Evolutionary conservation across 2,329 filamentous ascomycete species (phyloP), one percentile per base, ranked within the genome.

Genomic region (Amylocarpus encephaloides): DNA sequence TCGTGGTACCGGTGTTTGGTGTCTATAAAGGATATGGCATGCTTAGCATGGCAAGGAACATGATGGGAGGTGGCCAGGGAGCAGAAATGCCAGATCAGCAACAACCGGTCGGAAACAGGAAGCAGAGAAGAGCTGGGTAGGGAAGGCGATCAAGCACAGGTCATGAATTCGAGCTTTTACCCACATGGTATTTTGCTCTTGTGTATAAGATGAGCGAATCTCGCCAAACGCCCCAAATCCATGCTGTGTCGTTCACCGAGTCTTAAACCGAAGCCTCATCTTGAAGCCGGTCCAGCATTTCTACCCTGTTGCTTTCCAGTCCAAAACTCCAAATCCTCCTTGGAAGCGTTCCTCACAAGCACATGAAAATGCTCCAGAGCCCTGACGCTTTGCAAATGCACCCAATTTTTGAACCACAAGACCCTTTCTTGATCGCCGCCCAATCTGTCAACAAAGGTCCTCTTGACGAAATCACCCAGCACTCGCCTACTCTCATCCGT

Each of bases 351-450:
- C 48, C 70, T 75, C 45, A 85, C 78, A 61, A 85, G 64, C 32
- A 97, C 82, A 68, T 97, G 92, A 62, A 96, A 84, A 67, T 96
- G 92, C 71, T 95, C 91, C 42, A 96, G 74, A 2, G 86, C 79
- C 61, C 91, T 81, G 38, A 96, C 86, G 61, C 88, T 94, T 73
- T 96, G 94, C 65, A 96, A 71, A 22, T 83, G 82, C 52, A 82
- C 83, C 90, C 90, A 95, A 62, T 96, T 96, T 76, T 92, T 94
- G 71, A 96, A 96, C 89, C 90, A 97, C 53, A 90, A 66, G 40
- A 85, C 79, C 43, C 70, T 71, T 5, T 74, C 69, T 50, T 57
- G 76, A 3, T 67, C 70, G 0, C 68, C 66, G 0, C 74, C 76
- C 11, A 87, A 69, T 29, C 68, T 70, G n/a, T 77, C 72, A 32